These are phyloP conservation scores for Ceratonia siliqua DNA, from an alignment of 306 rosid genomes.

Conservation along the genomic window DNA sequence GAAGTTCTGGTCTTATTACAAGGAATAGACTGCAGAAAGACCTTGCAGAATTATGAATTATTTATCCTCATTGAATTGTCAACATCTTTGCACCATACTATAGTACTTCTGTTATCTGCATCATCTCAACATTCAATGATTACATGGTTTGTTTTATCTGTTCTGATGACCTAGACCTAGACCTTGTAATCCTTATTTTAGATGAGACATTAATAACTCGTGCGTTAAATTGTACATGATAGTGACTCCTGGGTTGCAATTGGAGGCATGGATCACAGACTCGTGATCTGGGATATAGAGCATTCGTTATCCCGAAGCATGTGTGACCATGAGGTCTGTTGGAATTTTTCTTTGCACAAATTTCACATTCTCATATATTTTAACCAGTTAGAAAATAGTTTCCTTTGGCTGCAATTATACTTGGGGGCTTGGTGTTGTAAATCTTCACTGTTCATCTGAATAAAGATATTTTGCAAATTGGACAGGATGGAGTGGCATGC, in stretches of 20 bases:
- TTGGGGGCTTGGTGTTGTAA: background rate
- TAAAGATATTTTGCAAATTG: conserved; percentile 22
- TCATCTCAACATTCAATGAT: conserved; percentile 6
- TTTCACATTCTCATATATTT: background rate
- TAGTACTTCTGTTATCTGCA: background rate
- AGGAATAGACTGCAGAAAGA: conserved; percentile 6
- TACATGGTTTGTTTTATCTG: background rate
- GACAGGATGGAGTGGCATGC: conserved; percentile 80
- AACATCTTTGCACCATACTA: background rate
- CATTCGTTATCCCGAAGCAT: conserved; percentile 62
- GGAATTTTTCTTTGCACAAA: conserved; percentile 18
- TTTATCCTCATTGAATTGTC: conserved; percentile 3
- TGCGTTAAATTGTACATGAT: conserved; percentile 32
- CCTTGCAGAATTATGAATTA: background rate
- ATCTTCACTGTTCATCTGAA: conserved; percentile 12
- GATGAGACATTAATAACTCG: conserved; percentile 1
- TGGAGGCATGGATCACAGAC: conserved; percentile 80
- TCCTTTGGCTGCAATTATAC: background rate
- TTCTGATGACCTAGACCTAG: background rate
- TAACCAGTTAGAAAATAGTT: background rate
- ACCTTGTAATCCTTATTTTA: background rate
- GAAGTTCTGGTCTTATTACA: conserved; percentile 7
- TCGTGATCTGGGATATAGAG: conserved; percentile 80
- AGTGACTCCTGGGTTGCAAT: conserved; percentile 80
- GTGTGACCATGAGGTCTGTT: conserved; percentile 82